Base-by-base conservation (phyloP, 768 basidiomycete species). In the Saitozyma sp. region DNA sequence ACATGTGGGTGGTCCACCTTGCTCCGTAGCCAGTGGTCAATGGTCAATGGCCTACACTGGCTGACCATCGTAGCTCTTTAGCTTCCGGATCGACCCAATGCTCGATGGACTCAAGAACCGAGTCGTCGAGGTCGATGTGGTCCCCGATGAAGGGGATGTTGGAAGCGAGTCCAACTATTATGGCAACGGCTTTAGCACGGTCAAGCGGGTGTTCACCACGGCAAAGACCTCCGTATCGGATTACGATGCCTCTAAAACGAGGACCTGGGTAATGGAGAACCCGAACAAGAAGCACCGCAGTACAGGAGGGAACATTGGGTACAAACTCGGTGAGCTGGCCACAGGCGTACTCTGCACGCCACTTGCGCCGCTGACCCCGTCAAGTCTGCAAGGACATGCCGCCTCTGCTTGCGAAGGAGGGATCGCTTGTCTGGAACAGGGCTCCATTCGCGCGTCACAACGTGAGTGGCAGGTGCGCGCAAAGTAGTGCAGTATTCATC, bases 211-310 rank as follows among this genome's bases (percentile, higher is more conserved):
- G 38, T 75, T 93, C 76, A 79, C 82, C 59, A 82, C 70, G 39
- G 80, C 83, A 50, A 82, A 80, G 16, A 88, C 88, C 65, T 84
- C 86, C 39, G 87, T 83, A 6, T 85, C 91, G 8, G 83, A 85
- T 50, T 89, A 85, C 70, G 86, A 90, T 76, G 84, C 84, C 64
- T 74, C 73, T 13, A 84, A 83, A 68, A 89, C 91, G 67, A 85
- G 93, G 39, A 83, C 88, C 16, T 96, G 93, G 93, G 83, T 84
- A 46, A 90, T 96, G 69, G 84, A 88, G 54, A 95, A 95, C 77
- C 56, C 74, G 50, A 61, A 82, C 80, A 65, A 84, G 81, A 84
- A 83, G 64, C 92, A 96, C 75, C 86, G 89, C 61, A 81, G 84
- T 37, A 87, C 86, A 9, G 89, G 88, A 29, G 29, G 29, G 29